These are phyloP conservation scores for Linum lewisii DNA, from an alignment of 345 rosid species.

Conservation along the genomic window DNA sequence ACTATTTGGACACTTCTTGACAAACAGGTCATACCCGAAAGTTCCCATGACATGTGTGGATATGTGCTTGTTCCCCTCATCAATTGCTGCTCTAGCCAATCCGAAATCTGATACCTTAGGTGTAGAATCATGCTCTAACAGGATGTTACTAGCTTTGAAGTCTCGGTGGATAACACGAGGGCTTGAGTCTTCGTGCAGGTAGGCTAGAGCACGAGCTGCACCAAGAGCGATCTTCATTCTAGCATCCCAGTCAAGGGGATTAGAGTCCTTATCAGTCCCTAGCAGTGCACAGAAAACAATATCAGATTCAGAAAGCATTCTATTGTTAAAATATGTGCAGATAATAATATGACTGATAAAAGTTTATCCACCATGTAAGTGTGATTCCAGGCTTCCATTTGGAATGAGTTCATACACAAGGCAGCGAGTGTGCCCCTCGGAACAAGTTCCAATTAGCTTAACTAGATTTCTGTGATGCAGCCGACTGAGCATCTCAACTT, in stretches of 20 bases:
- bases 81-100: constrained; percentile 59
- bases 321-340: too few relatives aligned
- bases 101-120: constrained; percentile 77
- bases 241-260: constrained; percentile 56
- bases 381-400: constrained; percentile 64
- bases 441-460: constrained; percentile 50
- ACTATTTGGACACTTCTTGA: background rate
- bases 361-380: constrained; percentile 43
- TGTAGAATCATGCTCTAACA: constrained; percentile 58
- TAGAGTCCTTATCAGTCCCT: constrained; percentile 44
- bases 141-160: constrained; percentile 69
- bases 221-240: constrained; percentile 74
- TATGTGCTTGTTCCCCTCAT: constrained; percentile 49
- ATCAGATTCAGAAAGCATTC: constrained; percentile 1
- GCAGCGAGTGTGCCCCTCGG: constrained; percentile 38
- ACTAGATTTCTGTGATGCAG: constrained; percentile 73
- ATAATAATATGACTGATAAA: background rate
- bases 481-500: constrained; percentile 75
- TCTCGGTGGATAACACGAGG: constrained; percentile 68
- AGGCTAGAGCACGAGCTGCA: constrained; percentile 74
- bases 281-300: constrained; percentile 10
- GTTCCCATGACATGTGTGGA: constrained; percentile 80
- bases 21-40: constrained; percentile 41
- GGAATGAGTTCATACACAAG: constrained; percentile 64
- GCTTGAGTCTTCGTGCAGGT: constrained; percentile 68